Evolutionary conservation across 1,139 yeast genomes (phyloP).

Genomic region (Saccharomyces hybrid): DNA sequence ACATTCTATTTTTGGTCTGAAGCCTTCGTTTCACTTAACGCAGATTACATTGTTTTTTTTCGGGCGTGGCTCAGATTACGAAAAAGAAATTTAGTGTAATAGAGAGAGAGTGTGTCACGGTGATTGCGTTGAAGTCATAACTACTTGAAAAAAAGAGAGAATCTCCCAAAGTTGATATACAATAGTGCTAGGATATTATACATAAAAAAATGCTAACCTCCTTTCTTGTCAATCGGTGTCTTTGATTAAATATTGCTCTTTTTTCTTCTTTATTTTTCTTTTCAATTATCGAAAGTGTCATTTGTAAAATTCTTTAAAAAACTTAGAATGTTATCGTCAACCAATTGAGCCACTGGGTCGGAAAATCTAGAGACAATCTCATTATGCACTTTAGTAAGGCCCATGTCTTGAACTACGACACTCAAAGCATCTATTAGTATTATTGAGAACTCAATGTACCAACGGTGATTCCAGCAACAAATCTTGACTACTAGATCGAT

Average conservation of each 20-base stretch:
- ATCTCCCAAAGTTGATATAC: neutral
- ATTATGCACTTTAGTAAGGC: conserved; percentile 66
- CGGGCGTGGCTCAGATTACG: neutral
- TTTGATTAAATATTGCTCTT: neutral
- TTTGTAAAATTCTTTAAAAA: conserved; percentile 27
- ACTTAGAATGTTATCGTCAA: conserved; percentile 30
- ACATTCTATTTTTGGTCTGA: neutral
- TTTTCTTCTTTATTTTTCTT: neutral
- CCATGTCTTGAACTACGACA: conserved; percentile 65
- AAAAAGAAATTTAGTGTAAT: neutral
- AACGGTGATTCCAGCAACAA: conserved; percentile 92
- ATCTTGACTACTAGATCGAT: conserved; percentile 68
- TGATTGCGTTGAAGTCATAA: neutral
- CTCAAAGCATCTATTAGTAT: conserved; percentile 48
- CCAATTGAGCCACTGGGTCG: conserved; percentile 32
- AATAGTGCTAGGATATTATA: neutral
- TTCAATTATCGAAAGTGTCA: conserved; percentile 22
- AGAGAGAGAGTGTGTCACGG: neutral
- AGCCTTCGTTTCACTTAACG: neutral
- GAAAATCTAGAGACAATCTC: conserved; percentile 70
- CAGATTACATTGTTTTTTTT: neutral
- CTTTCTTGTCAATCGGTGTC: neutral
- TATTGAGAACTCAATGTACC: conserved; percentile 91
- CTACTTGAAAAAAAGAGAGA: neutral
- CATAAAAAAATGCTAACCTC: neutral